Base-by-base conservation (phyloP, 1,284 basidiomycete genomes). In the Athelia psychrophila region DNA sequence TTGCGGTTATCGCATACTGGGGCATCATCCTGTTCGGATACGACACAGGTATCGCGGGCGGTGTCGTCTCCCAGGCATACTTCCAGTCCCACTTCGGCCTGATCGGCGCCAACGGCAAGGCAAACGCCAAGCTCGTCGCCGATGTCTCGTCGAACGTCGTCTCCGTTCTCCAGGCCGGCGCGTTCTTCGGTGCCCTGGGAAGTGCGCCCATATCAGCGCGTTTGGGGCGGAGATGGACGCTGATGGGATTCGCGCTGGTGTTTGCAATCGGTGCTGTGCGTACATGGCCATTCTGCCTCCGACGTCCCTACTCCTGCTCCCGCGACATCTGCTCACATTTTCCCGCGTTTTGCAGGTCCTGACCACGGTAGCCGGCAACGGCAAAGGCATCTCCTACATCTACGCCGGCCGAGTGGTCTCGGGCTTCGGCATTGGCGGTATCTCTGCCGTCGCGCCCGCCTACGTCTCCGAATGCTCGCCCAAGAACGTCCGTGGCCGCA, bases 1-100 rank as follows among this genome's bases (percentile, higher is more conserved):
- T 90, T 55, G 87, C 88, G 6, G 81, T 86, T 59, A 72, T 88
- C 53, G 84, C 78, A 2, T 91, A 89, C 65, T 84, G 87, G 80
- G 89, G 88, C 13, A 90, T 91, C 59, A 73, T 91, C 44, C 72
- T 91, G 13, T 91, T 91, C 61, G 89, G 89, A 63, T 90, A 88
- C 60, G 87, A 88, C 64, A 80, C 80, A 80, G 73, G 76, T 58
- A 71, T 79, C 51, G 84, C 84, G 35, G 85, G 86, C 42, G 85
- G 86, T 40, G 82, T 88, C 48, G 84, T 91, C 24, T 74, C 74
- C 16, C 77, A 84, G 44, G 58, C 64, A 3, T 83, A 80, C 58
- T 92, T 93, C 72, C 69, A 79, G 56, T 48, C 68, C 9, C 74
- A 81, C 44, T 92, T 91, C 60, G 81, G 81, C 6, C 74, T 90